A percentile compares a stretch with the other conserved stretches of the same genome.
Evolutionary conservation across 2,329 filamentous ascomycete genomes (phyloP).

Genomic region (Ustulina deusta): DNA sequence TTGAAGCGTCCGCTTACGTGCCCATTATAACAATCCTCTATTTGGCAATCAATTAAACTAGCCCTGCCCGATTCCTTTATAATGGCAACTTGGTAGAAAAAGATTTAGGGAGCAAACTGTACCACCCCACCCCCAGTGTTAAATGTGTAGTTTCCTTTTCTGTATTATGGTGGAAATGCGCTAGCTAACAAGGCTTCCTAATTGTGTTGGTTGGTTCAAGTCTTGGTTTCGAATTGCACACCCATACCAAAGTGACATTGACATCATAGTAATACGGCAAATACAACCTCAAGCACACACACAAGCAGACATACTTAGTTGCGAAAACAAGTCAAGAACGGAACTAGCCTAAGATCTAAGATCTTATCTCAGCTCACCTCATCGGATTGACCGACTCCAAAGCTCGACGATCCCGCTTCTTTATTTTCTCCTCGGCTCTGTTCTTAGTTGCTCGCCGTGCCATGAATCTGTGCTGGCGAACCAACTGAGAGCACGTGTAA

Average conservation of each 20-base stretch:
- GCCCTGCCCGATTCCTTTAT: no score
- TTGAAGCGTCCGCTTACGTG: no score
- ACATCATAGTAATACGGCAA: slow-evolving; percentile 20
- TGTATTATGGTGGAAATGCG: no score
- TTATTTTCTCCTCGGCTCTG: neutral
- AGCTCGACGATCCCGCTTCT: slow-evolving; percentile 32
- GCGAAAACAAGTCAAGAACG: neutral
- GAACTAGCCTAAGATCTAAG: slow-evolving; percentile 21
- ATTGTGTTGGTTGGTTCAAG: no score
- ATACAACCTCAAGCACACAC: slow-evolving; percentile 17
- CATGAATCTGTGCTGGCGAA: slow-evolving; percentile 4
- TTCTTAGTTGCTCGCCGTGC: neutral
- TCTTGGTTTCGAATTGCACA: no score
- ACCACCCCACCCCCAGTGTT: no score
- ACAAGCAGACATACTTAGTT: neutral
- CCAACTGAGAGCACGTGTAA: slow-evolving; percentile 12
- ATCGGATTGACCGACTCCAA: slow-evolving; percentile 11
- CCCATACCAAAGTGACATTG: slow-evolving; percentile 18
- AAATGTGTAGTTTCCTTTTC: no score
- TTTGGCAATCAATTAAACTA: no score
- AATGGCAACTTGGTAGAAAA: no score
- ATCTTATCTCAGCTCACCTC: slow-evolving; percentile 39
- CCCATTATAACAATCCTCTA: no score
- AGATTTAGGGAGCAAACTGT: no score
- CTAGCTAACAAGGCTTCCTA: no score